These are phyloP conservation scores for Rhodamnia argentea DNA, from an alignment of 345 rosid species.

Conservation along the genomic window DNA sequence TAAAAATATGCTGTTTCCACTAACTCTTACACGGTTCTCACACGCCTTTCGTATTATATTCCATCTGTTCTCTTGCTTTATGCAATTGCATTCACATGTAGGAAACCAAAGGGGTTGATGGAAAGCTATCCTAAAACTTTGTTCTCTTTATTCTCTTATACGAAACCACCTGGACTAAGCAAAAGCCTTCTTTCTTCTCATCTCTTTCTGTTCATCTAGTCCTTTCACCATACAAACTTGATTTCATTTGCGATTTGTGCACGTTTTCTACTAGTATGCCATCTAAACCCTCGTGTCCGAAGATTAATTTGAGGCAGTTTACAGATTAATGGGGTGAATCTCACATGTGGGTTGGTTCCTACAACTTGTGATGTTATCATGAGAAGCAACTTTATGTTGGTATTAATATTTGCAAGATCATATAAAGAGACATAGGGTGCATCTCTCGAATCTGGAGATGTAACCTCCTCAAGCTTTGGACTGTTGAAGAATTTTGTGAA, in stretches of 20 bases:
- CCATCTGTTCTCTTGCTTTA: slow-evolving; percentile 13
- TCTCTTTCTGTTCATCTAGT: not conserved
- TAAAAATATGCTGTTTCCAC: not conserved
- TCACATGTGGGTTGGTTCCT: not conserved
- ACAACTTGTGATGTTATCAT: not conserved
- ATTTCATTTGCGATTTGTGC: not conserved
- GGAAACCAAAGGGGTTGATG: slow-evolving; percentile 11
- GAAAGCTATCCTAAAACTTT: not conserved
- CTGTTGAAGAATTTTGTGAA: not conserved
- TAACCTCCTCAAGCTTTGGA: not conserved
- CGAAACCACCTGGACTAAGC: not conserved
- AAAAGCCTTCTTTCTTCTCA: not conserved
- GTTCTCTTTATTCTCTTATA: not conserved
- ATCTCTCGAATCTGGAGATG: not conserved
- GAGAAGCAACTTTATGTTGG: not conserved
- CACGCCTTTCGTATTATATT: slow-evolving; percentile 7
- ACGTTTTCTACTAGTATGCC: not conserved
- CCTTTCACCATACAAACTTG: not conserved
- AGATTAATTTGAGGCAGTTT: not conserved
- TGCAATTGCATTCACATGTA: not conserved
- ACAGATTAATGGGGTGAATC: not conserved
- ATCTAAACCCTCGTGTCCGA: not conserved
- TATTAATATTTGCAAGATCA: not conserved
- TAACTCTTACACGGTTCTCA: not conserved
- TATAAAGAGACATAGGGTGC: not conserved